Base-by-base conservation (phyloP, 179 eudicot species). In the Spergularia azorica region DNA sequence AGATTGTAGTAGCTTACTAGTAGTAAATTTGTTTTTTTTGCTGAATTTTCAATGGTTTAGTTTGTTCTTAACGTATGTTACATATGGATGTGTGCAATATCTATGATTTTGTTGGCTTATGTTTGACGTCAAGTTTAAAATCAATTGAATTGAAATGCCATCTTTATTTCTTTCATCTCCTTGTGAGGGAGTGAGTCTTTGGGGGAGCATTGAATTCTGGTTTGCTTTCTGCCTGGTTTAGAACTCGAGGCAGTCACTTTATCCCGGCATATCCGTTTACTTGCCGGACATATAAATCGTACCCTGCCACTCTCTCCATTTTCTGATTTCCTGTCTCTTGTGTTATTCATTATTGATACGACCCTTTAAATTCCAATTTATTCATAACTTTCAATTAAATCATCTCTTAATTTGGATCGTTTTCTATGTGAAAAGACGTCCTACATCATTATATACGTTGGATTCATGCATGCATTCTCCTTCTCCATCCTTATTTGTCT, bases 171-270 rank as follows among this genome's bases (percentile, higher is more conserved):
- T 26, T 26, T 26, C 32, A 26, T 26, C 32, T 26, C 32, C 32
- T 26, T 26, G 32, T 26, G 32, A 26, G 32, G 32, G 32, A 26
- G 32, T 26, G 32, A 26, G 32, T 26, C 32, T 26, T 26, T 26
- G 32, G 32, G n/a, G 32, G 32, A 26, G 79, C 70, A 73, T 74
- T 80, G 81, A 75, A 71, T 54, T 81, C 72, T 69, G 56, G 1
- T 55, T 76, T 36, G 77, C 86, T 86, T 90, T 83, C 80, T 84
- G 85, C 80, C 12, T 67, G 73, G 84, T 87, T 84, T 85, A 83
- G 91, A 87, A 86, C 92, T 87, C 87, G 88, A 90, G 82, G 89
- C 52, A 76, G 64, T 78, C 67, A 72, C 92, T 86, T 86, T 89
- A 79, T 82, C 81, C 48, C 90, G 54, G 85, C 81, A 84, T 88